Conservation (phyloP, 257 asterid genomes). For the Gentiana dahurica region DNA sequence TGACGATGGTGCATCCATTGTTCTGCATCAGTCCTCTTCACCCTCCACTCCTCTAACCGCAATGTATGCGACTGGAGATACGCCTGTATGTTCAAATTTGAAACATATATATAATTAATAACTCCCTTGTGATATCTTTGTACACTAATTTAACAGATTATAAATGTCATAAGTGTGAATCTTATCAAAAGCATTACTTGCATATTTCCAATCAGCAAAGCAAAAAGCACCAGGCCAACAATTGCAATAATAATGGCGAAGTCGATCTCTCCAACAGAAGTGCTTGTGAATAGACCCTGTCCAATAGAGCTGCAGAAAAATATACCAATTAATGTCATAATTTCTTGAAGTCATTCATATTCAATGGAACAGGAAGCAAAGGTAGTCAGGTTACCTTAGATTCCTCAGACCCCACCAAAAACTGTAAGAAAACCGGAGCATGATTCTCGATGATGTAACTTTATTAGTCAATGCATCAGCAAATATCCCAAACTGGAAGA, state of each 20-base stretch:
- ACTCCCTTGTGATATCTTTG: no score
- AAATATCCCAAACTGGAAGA: constrained; percentile 47
- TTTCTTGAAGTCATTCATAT: not conserved
- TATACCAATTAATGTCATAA: not conserved
- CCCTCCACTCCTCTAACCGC: constrained; percentile 71
- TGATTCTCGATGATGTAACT: constrained; percentile 30
- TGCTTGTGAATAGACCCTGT: constrained; percentile 48
- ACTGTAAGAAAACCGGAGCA: constrained; percentile 40
- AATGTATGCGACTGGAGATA: constrained; percentile 49
- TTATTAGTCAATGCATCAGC: constrained; percentile 24
- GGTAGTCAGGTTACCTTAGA: constrained; percentile 30
- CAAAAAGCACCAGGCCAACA: constrained; percentile 58
- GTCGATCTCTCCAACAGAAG: constrained; percentile 44
- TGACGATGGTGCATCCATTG: constrained; percentile 72
- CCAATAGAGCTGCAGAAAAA: constrained; percentile 51
- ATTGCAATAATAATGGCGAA: constrained; percentile 55
- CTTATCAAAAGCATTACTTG: constrained; percentile 30
- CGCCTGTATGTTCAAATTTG: constrained; percentile 16
- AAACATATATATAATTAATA: no score
- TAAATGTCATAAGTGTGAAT: no score
- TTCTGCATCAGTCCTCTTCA: constrained; percentile 49
- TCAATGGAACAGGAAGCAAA: no score
- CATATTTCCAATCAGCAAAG: constrained; percentile 71
- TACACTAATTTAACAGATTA: no score
- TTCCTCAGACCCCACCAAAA: constrained; percentile 67